These are phyloP conservation scores for Populus ilicifolia DNA, from an alignment of 345 rosid genomes.

Conservation along the genomic window DNA sequence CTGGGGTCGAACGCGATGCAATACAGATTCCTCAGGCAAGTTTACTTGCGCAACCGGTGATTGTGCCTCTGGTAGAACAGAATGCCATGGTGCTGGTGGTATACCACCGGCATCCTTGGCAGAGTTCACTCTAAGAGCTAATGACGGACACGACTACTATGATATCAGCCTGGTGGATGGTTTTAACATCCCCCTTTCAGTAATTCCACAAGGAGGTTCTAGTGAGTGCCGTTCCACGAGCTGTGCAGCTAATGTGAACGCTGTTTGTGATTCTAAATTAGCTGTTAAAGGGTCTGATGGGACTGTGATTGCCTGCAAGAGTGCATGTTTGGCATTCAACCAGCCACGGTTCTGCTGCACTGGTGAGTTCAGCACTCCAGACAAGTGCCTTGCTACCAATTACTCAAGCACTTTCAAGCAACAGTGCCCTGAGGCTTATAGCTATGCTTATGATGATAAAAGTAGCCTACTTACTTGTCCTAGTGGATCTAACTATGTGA, in stretches of 20 bases:
- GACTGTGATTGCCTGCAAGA: constrained; percentile 41
- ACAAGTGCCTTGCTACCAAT: constrained; percentile 43
- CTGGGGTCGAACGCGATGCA: constrained; percentile 43
- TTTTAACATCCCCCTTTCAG: constrained; percentile 37
- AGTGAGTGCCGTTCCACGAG: constrained; percentile 26
- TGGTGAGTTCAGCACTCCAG: constrained; percentile 36
- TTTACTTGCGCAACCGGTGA: constrained; percentile 43
- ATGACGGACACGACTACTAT: constrained; percentile 31
- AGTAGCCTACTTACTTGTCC: constrained; percentile 38
- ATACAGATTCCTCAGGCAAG: constrained; percentile 30
- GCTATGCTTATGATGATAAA: constrained; percentile 51
- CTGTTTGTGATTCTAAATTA: constrained; percentile 34
- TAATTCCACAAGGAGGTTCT: constrained; percentile 21
- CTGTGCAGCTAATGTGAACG: constrained; percentile 36
- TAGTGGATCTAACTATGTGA: constrained; percentile 31
- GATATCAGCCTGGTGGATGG: constrained; percentile 56
- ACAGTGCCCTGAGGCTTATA: constrained; percentile 43
- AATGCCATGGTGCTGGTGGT: constrained; percentile 41
- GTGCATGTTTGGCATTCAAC: constrained; percentile 45
- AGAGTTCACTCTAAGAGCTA: constrained; percentile 37
- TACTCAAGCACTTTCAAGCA: constrained; percentile 43
- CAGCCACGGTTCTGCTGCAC: constrained; percentile 45
- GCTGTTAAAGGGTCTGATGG: constrained; percentile 22
- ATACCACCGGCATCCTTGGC: constrained; percentile 46
- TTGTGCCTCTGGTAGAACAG: constrained; percentile 29